These are phyloP conservation scores for Casuarina glauca DNA, from an alignment of 306 rosid genomes.

Conservation along the genomic window DNA sequence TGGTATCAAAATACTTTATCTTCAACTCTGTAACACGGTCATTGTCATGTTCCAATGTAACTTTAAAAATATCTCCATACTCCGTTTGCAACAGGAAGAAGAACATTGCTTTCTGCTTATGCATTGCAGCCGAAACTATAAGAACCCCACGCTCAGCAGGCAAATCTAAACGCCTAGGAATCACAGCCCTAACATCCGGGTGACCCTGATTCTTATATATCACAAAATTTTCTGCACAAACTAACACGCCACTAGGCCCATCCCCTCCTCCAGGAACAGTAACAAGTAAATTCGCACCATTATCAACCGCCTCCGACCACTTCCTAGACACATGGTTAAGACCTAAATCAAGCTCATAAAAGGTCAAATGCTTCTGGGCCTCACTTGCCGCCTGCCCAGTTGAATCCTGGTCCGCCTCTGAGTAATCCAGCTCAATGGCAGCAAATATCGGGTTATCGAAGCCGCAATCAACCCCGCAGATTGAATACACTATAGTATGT, in stretches of 20 bases:
- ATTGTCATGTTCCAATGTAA: slow-evolving; percentile 72
- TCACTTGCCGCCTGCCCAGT: slow-evolving; percentile 80
- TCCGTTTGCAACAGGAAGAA: slow-evolving; percentile 94
- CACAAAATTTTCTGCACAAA: slow-evolving; percentile 94
- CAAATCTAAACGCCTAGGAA: slow-evolving; percentile 82
- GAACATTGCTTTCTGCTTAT: slow-evolving; percentile 76
- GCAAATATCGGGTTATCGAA: slow-evolving; percentile 96
- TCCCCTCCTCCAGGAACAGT: slow-evolving; percentile 98
- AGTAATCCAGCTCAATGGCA: slow-evolving; percentile 88
- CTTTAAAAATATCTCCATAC: slow-evolving; percentile 96
- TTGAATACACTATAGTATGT: slow-evolving; percentile 80
- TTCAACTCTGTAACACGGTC: slow-evolving; percentile 76
- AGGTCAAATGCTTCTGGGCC: slow-evolving; percentile 79
- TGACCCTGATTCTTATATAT: slow-evolving; percentile 95
- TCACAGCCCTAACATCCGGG: slow-evolving; percentile 83
- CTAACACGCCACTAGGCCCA: slow-evolving; percentile 96
- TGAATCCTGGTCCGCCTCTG: slow-evolving; percentile 82
- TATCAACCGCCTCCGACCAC: slow-evolving; percentile 96
- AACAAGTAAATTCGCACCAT: slow-evolving; percentile 87
- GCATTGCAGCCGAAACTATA: slow-evolving; percentile 90
- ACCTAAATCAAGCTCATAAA: slow-evolving; percentile 93
- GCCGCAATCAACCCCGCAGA: slow-evolving; percentile 94
- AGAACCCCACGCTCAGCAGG: slow-evolving; percentile 91
- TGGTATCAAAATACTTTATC: slow-evolving; percentile 90
- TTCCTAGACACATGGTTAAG: slow-evolving; percentile 93